Evolutionary conservation across 257 asterid genomes (phyloP).

Genomic region (Mentha longifolia): DNA sequence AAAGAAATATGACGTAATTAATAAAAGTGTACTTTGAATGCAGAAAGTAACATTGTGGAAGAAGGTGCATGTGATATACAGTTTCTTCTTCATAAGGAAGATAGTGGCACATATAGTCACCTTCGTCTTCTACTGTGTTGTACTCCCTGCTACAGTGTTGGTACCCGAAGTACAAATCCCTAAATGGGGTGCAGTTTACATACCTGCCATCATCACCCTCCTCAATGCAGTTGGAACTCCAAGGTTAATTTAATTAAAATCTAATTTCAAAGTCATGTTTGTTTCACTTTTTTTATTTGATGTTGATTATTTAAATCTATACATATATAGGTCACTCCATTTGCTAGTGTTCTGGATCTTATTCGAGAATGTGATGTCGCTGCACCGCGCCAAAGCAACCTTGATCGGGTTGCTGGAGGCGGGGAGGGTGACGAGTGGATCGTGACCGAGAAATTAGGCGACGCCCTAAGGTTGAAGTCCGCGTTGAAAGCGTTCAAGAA

Average conservation of each 20-base stretch:
- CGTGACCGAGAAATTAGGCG: slow-evolving; percentile 93
- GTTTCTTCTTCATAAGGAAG: slow-evolving; percentile 93
- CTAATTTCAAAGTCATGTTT: neutral
- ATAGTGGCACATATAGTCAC: slow-evolving; percentile 88
- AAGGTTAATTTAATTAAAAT: slow-evolving; percentile 53
- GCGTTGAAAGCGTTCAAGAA: slow-evolving; percentile 53
- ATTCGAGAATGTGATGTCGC: slow-evolving; percentile 93
- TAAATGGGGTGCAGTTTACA: slow-evolving; percentile 89
- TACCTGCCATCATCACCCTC: slow-evolving; percentile 76
- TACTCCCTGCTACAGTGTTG: slow-evolving; percentile 82
- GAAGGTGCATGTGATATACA: slow-evolving; percentile 85
- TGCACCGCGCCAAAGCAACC: slow-evolving; percentile 93
- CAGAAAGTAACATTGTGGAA: slow-evolving; percentile 92
- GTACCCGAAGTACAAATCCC: slow-evolving; percentile 92
- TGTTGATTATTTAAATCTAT: neutral
- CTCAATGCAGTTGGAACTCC: slow-evolving; percentile 93
- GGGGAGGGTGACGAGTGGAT: slow-evolving; percentile 93
- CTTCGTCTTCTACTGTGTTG: slow-evolving; percentile 71
- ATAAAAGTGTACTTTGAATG: slow-evolving; percentile 6
- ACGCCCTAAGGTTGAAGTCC: slow-evolving; percentile 65
- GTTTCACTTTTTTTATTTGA: neutral
- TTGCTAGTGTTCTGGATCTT: slow-evolving; percentile 89
- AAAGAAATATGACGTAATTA: no score
- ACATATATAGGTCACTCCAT: slow-evolving; percentile 68
- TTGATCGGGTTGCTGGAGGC: slow-evolving; percentile 88